A percentile compares a stretch with the other conserved stretches of the same genome.
These are phyloP conservation scores for Globisporangium sylvaticum DNA, from an alignment of 352 stramenopile genomes.

Conservation along the genomic window DNA sequence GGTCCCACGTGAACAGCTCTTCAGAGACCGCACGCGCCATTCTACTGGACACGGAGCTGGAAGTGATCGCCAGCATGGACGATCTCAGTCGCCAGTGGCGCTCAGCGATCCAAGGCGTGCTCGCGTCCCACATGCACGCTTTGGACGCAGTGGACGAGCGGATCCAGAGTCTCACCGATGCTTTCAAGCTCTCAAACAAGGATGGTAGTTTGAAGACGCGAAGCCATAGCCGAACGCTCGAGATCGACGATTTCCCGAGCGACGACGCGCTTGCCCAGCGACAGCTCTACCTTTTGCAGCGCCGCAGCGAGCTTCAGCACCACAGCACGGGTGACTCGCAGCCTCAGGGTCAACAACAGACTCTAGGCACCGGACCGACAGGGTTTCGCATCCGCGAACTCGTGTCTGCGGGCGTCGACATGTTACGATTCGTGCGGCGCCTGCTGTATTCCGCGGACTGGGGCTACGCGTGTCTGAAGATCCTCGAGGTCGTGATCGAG, in stretches of 20 bases:
- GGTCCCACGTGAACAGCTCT: background rate
- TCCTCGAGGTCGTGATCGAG: conserved; percentile 30
- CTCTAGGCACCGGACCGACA: background rate
- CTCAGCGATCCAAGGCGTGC: background rate
- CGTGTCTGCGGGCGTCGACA: background rate
- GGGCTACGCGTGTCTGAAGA: conserved; percentile 26
- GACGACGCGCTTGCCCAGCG: background rate
- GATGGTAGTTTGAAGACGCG: background rate
- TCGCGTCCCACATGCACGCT: background rate
- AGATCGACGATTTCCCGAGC: background rate
- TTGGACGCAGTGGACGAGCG: background rate
- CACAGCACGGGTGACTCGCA: too few relatives aligned
- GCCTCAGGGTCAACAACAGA: too few relatives aligned
- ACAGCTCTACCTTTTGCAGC: background rate
- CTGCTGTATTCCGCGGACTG: conserved; percentile 14
- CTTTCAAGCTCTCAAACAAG: background rate
- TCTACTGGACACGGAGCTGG: background rate
- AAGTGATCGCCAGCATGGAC: background rate
- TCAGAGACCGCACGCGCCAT: background rate
- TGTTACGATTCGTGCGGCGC: background rate
- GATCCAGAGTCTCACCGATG: background rate
- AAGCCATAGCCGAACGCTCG: background rate
- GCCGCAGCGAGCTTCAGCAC: background rate
- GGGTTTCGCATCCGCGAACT: background rate
- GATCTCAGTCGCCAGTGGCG: background rate